Evolutionary conservation across 2,329 filamentous ascomycete species (phyloP).

Genomic region (Dactylellina parvicollis): DNA sequence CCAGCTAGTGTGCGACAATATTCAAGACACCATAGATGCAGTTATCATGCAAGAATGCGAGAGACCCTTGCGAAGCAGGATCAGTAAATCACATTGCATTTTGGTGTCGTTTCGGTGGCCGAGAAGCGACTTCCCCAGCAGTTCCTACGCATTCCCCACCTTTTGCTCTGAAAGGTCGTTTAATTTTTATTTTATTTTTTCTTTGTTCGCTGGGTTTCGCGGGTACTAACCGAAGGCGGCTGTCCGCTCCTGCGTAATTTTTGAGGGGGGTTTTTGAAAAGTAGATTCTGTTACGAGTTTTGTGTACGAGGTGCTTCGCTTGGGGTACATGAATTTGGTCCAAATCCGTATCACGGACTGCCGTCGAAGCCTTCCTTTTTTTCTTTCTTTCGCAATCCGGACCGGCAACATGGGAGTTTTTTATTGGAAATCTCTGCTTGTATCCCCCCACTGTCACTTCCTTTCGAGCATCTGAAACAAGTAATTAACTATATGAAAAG

Average conservation of each 20-base stretch:
- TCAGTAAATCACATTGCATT: constrained; percentile 15
- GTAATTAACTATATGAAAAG: too few relatives aligned
- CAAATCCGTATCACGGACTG: constrained; percentile 23
- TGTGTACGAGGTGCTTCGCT: constrained; percentile 15
- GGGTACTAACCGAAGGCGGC: constrained; percentile 52
- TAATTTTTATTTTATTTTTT: constrained; percentile 29
- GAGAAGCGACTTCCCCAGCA: constrained; percentile 18
- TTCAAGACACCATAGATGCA: constrained; percentile 41
- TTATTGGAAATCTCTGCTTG: constrained; percentile 15
- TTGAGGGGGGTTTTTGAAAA: constrained; percentile 6
- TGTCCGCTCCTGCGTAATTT: constrained; percentile 40
- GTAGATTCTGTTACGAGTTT: constrained; percentile 23
- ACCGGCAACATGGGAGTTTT: constrained; percentile 7
- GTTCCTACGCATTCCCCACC: constrained; percentile 26
- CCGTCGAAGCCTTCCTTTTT: constrained; percentile 2
- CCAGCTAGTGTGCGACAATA: constrained; percentile 38
- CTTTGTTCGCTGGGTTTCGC: constrained; percentile 2
- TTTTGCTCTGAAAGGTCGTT: constrained; percentile 11
- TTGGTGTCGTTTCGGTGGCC: constrained; percentile 9
- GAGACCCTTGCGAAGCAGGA: constrained; percentile 23
- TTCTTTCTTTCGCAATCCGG: constrained; percentile 31
- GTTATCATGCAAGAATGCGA: constrained; percentile 42
- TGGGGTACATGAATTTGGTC: constrained; percentile 12
- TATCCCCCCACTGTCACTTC: constrained; percentile 35
- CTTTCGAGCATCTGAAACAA: constrained; percentile 23